phyloP scores from a whole-genome alignment of 2,329 filamentous ascomycete species.

The Clarireedia sp. region DNA sequence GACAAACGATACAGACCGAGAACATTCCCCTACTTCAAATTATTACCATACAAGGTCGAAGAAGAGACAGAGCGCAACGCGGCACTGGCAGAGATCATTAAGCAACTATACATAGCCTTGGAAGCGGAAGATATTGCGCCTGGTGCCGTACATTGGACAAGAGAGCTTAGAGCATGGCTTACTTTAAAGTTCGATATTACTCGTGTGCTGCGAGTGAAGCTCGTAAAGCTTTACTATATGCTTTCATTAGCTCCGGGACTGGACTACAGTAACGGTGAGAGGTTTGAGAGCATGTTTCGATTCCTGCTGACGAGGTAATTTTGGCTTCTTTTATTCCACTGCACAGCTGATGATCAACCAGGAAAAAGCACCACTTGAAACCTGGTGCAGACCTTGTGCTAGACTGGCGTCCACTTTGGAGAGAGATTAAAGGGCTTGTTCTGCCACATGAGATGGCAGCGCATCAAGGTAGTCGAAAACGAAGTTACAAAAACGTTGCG shows the following conservation, averaged over 20 bases:
- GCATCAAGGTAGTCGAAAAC: constrained; percentile 48
- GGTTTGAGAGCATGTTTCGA: constrained; percentile 97
- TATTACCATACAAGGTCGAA: constrained; percentile 85
- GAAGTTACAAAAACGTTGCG: constrained; percentile 58
- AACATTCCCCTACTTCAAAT: constrained; percentile 86
- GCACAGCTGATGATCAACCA: constrained; percentile 30
- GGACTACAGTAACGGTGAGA: constrained; percentile 71
- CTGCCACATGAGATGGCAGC: constrained; percentile 74
- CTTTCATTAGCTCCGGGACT: constrained; percentile 84
- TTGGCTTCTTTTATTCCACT: background rate
- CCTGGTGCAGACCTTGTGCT: constrained; percentile 82
- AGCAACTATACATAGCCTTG: constrained; percentile 86
- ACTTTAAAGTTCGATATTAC: constrained; percentile 96
- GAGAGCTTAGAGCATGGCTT: constrained; percentile 91
- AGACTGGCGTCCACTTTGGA: constrained; percentile 90
- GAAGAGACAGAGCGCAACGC: constrained; percentile 67
- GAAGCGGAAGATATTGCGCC: constrained; percentile 90
- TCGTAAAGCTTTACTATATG: constrained; percentile 91
- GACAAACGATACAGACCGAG: constrained; percentile 67
- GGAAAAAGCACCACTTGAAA: constrained; percentile 91
- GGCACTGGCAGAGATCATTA: constrained; percentile 79
- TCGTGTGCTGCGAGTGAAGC: constrained; percentile 69
- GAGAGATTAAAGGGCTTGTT: constrained; percentile 84
- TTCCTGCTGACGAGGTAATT: constrained; percentile 77
- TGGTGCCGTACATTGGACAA: constrained; percentile 92